A percentile compares a stretch with the other conserved stretches of the same genome.
phyloP scores from a whole-genome alignment of 2,329 filamentous ascomycete genomes.

The Blastomyces gilchristii region DNA sequence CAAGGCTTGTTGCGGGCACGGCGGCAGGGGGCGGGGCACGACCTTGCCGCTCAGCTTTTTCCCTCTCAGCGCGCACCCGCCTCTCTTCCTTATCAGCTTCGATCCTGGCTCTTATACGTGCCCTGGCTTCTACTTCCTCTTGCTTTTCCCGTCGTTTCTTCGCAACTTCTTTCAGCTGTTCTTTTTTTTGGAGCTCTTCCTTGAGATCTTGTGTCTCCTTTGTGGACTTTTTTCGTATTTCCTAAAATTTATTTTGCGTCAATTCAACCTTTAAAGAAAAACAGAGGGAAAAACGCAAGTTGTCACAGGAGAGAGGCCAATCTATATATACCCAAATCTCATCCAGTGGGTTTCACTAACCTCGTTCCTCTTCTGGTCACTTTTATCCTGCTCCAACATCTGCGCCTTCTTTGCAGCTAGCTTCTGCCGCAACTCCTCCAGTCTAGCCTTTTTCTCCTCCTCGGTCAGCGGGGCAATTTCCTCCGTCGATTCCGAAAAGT shows the following conservation, averaged over 20 bases:
- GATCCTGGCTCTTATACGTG: slow-evolving; percentile 83
- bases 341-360: slow-evolving; percentile 6
- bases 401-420: slow-evolving; percentile 14
- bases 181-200: slow-evolving; percentile 76
- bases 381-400: slow-evolving; percentile 16
- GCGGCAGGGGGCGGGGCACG: slow-evolving; percentile 38
- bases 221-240: slow-evolving; percentile 75
- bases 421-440: slow-evolving; percentile 31
- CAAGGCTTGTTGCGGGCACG: slow-evolving; percentile 36
- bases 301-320: not conserved
- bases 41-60: slow-evolving; percentile 81
- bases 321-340: not conserved
- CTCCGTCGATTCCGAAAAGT: slow-evolving; percentile 89
- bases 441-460: slow-evolving; percentile 74
- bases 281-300: too few relatives aligned
- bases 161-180: slow-evolving; percentile 83
- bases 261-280: not conserved
- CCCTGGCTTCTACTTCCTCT: slow-evolving; percentile 75
- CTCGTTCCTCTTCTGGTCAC: slow-evolving; percentile 17
- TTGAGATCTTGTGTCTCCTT: slow-evolving; percentile 82
- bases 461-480: slow-evolving; percentile 84
- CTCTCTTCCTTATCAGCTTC: slow-evolving; percentile 89
- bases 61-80: slow-evolving; percentile 69
- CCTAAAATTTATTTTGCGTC: slow-evolving; percentile 23
- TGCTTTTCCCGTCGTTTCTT: slow-evolving; percentile 80